Evolutionary conservation across 2,329 filamentous ascomycete genomes (phyloP), one percentile per base, ranked within the genome.

Genomic region (Epichloe sibirici): DNA sequence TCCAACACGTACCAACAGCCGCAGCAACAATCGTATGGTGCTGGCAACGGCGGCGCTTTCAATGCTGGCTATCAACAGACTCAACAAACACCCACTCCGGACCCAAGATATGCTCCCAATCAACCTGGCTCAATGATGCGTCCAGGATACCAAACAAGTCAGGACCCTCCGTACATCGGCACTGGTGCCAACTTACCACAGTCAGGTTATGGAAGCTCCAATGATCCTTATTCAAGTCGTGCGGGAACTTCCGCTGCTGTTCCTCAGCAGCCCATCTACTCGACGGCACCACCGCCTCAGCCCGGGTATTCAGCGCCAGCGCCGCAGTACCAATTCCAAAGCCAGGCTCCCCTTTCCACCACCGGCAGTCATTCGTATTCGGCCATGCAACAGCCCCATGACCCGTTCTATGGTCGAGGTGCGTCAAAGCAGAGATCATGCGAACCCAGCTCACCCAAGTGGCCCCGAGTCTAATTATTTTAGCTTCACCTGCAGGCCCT

Each of bases 341-440:
- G 57, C 61, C 62, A 72, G 59, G 66, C 65, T 59, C 65, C 71
- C 54, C 61, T 61, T 56, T 62, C 58, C 52, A 54, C 57, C 47
- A 54, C 62, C 55, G 62, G 49, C 35, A 51, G 51, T 42, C 57
- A 58, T 25, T 52, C 68, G 38, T 71, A 71, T 56, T 60, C 65
- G 50, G 62, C 69, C 45, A 68, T 70, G 58, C 52, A 53, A 34
- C 52, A 53, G 45, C 71, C 75, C 55, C 64, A 70, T 63, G 78
- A 81, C 64, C 69, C 77, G 45, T 74, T 75, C 57, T 79, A 76
- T 59, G 77, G 77, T 70, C 79, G 79, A 73, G 78, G 79, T 78
- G 74, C 74, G 75, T 82, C 77, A 69, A 54, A 45, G 38, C 42
- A 54, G 49, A 48, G 53, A 52, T 49, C 31, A 54, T 52, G 46